Percentiles rank a stretch among this genome's conserved stretches.
phyloP scores from a whole-genome alignment of 129 eudicot species.

The Erigeron canadensis region DNA sequence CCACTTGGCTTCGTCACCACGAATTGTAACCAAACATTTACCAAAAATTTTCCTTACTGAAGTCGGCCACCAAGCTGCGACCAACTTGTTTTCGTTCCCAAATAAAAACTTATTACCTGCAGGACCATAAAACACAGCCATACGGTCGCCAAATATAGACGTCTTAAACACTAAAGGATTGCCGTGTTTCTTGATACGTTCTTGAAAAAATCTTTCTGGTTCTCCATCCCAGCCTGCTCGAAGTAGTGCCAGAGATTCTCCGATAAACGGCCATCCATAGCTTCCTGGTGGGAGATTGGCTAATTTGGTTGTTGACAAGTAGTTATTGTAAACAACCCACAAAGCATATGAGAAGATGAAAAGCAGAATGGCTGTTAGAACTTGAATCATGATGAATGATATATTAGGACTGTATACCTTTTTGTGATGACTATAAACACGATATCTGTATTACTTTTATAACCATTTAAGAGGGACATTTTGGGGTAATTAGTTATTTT shows the following conservation, averaged over 20 bases:
- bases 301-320: neutral
- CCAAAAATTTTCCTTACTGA: constrained; percentile 16
- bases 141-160: constrained; percentile 16
- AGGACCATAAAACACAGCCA: constrained; percentile 22
- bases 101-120: constrained; percentile 28
- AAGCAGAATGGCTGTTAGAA: neutral
- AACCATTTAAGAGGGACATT: no score
- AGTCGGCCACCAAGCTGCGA: constrained; percentile 25
- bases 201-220: constrained; percentile 24
- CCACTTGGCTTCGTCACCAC: constrained; percentile 25
- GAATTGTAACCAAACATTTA: constrained; percentile 9
- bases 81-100: constrained; percentile 24
- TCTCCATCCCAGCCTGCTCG: constrained; percentile 19
- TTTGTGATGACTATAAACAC: no score
- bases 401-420: no score
- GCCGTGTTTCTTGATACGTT: constrained; percentile 23
- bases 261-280: constrained; percentile 29
- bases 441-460: no score
- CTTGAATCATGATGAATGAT: no score
- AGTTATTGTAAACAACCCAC: neutral
- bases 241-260: constrained; percentile 17
- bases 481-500: constrained; percentile 9
- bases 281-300: constrained; percentile 31
- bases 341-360: neutral
- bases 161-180: constrained; percentile 27